phyloP scores from a whole-genome alignment of 768 basidiomycete genomes.

The Lactarius deliciosus region DNA sequence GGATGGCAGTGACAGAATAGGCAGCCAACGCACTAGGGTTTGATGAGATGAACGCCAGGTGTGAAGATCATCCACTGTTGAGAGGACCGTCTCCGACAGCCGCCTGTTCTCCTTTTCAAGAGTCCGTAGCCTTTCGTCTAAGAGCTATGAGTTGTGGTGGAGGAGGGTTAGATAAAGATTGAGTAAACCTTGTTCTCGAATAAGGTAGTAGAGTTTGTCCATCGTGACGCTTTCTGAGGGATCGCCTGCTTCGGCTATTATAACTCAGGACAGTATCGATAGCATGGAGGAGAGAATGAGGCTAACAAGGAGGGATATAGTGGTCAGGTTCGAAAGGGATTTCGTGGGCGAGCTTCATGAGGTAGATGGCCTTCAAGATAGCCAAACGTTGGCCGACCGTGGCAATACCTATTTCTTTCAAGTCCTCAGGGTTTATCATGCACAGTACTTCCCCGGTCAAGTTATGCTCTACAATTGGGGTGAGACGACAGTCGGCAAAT shows the following conservation, averaged over 20 bases:
- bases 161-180: neutral
- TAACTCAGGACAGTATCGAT: slow-evolving; percentile 3
- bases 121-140: slow-evolving; percentile 64
- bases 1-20: slow-evolving; percentile 37
- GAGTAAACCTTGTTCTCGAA: slow-evolving; percentile 71
- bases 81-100: slow-evolving; percentile 59
- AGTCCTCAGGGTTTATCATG: slow-evolving; percentile 75
- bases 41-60: slow-evolving; percentile 37
- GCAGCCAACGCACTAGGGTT: slow-evolving; percentile 18
- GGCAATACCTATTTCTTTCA: slow-evolving; percentile 85
- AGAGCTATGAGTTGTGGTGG: slow-evolving; percentile 15
- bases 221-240: slow-evolving; percentile 54
- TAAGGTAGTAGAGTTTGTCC: slow-evolving; percentile 62
- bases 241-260: slow-evolving; percentile 58
- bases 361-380: slow-evolving; percentile 91
- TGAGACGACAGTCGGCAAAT: slow-evolving; percentile 16
- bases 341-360: slow-evolving; percentile 79
- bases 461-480: slow-evolving; percentile 65
- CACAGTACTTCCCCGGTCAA: slow-evolving; percentile 90
- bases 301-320: slow-evolving; percentile 87
- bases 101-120: slow-evolving; percentile 80
- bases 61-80: slow-evolving; percentile 65
- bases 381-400: slow-evolving; percentile 89
- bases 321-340: slow-evolving; percentile 81
- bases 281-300: slow-evolving; percentile 7